Conservation (phyloP, 129 eudicot genomes). For the Saposhnikovia divaricata region DNA sequence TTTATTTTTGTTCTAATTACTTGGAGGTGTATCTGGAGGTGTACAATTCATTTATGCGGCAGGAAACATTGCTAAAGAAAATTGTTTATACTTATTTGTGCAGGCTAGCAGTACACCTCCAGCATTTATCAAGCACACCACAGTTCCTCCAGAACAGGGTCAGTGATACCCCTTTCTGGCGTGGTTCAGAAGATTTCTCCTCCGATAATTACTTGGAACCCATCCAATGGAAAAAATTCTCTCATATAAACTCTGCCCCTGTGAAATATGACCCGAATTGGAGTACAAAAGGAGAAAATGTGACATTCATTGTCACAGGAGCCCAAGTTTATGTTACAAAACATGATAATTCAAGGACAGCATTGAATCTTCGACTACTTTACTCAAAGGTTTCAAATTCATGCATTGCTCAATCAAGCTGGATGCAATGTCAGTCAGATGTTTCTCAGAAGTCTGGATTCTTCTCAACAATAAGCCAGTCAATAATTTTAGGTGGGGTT, state of each 20-base stretch:
- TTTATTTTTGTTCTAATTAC: not conserved
- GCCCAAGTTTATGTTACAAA: slow-evolving; percentile 62
- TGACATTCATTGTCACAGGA: slow-evolving; percentile 73
- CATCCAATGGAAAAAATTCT: slow-evolving; percentile 65
- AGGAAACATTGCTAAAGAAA: not conserved
- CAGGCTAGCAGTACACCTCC: slow-evolving; percentile 86
- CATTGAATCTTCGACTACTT: slow-evolving; percentile 68
- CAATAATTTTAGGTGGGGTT: slow-evolving; percentile 20
- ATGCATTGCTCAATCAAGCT: slow-evolving; percentile 48
- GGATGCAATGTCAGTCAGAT: slow-evolving; percentile 48
- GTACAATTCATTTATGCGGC: not conserved
- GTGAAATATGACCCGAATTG: slow-evolving; percentile 59
- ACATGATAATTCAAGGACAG: slow-evolving; percentile 30
- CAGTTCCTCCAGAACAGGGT: slow-evolving; percentile 41
- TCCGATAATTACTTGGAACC: slow-evolving; percentile 56
- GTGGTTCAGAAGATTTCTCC: slow-evolving; percentile 50
- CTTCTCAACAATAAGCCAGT: slow-evolving; percentile 48
- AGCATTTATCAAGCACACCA: slow-evolving; percentile 66
- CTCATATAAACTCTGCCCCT: slow-evolving; percentile 68
- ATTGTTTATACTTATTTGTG: not conserved
- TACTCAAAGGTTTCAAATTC: slow-evolving; percentile 46
- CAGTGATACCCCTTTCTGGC: slow-evolving; percentile 37
- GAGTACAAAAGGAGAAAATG: slow-evolving; percentile 21
- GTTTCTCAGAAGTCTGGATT: slow-evolving; percentile 37
- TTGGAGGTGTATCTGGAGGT: no score